Evolutionary conservation across 2,329 filamentous ascomycete species (phyloP).

Genomic region (Beauveria varroae): DNA sequence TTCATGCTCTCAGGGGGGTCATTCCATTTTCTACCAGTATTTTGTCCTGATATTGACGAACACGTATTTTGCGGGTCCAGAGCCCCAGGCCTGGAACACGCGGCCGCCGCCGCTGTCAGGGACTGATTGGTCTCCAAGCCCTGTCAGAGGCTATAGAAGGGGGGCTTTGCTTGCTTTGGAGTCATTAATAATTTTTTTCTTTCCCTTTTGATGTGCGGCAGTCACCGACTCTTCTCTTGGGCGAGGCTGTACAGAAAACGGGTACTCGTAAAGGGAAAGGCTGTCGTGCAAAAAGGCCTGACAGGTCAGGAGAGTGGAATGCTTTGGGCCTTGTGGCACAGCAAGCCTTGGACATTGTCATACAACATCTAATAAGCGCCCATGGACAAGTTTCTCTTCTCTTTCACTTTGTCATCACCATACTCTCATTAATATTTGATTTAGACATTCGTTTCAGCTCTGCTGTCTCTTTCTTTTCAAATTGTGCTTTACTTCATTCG

Average conservation of each 20-base stretch:
- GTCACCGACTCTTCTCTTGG: neutral
- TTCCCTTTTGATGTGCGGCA: neutral
- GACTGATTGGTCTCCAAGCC: conserved; percentile 3
- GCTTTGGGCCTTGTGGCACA: neutral
- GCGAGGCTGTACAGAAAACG: neutral
- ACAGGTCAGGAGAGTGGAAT: neutral
- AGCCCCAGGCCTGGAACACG: conserved; percentile 1
- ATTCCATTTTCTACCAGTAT: neutral
- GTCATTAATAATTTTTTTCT: too few relatives aligned
- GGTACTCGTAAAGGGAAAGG: neutral
- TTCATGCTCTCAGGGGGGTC: neutral
- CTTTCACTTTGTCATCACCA: neutral
- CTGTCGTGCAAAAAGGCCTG: neutral
- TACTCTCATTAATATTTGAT: neutral
- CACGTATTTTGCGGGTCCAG: conserved; percentile 5
- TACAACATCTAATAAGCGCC: neutral
- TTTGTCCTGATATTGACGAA: neutral
- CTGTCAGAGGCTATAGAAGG: neutral
- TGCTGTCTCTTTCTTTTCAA: too few relatives aligned
- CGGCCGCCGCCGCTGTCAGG: neutral
- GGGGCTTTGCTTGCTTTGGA: too few relatives aligned
- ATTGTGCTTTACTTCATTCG: neutral
- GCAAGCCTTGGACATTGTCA: neutral
- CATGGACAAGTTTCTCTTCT: neutral
- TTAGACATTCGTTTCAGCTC: neutral